Evolutionary conservation across 768 basidiomycete genomes (phyloP).

Genomic region (Coprinopsis strossmayeri): DNA sequence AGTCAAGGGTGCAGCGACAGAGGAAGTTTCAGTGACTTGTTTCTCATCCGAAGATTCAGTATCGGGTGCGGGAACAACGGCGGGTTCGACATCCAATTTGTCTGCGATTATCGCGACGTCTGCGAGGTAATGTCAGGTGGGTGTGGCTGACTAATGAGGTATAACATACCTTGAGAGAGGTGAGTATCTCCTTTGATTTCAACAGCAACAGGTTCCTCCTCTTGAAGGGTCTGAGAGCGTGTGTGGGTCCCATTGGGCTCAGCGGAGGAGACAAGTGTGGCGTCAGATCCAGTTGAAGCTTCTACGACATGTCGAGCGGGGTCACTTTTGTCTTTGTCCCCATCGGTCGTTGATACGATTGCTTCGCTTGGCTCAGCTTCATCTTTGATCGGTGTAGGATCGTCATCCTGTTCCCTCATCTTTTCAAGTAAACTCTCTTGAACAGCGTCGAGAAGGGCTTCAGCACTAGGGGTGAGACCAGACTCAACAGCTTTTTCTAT

Average conservation of each 20-base stretch:
- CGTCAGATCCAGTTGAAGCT: slow-evolving; percentile 2
- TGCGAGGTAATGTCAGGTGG: no score
- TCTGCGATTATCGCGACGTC: no score
- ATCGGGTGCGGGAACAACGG: no score
- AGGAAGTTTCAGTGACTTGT: no score
- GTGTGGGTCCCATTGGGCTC: background rate
- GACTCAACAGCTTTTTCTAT: slow-evolving; percentile 3
- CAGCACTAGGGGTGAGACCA: slow-evolving; percentile 5
- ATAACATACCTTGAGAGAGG: no score
- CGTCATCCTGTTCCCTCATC: background rate
- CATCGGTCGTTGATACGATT: background rate
- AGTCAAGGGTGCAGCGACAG: no score
- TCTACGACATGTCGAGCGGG: background rate
- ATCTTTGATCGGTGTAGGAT: background rate
- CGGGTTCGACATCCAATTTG: no score
- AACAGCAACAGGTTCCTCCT: background rate
- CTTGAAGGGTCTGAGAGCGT: background rate
- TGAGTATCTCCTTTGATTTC: background rate
- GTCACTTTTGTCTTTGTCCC: background rate
- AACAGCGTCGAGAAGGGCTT: slow-evolving; percentile 9
- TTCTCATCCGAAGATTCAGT: no score
- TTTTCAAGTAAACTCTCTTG: slow-evolving; percentile 1
- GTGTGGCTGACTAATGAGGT: no score
- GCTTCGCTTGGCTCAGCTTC: background rate
- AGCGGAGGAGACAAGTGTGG: background rate